Conservation (phyloP, 2,329 filamentous ascomycete species). For the Uncinocarpus reesii region DNA sequence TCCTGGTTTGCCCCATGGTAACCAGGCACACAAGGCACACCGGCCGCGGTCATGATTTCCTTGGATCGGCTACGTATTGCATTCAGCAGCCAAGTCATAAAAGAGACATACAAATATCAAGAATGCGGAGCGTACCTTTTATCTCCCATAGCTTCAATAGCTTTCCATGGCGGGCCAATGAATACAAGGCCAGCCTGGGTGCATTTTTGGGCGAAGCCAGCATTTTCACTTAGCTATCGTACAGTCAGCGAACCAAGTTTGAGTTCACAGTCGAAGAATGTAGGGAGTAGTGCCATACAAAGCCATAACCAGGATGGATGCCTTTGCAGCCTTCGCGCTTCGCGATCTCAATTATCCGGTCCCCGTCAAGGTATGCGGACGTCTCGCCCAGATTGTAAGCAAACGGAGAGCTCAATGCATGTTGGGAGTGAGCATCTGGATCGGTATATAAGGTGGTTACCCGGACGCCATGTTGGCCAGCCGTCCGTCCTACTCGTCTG, state of each 20-base stretch:
- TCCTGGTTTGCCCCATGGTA: conserved; percentile 86
- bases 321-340: conserved; percentile 79
- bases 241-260: background rate
- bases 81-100: background rate
- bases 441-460: conserved; percentile 94
- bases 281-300: conserved; percentile 35
- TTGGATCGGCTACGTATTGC: conserved; percentile 55
- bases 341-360: conserved; percentile 80
- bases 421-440: conserved; percentile 75
- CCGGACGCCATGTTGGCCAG: conserved; percentile 74
- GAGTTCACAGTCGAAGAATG: background rate
- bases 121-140: conserved; percentile 56
- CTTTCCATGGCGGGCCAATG: conserved; percentile 75
- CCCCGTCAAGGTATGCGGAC: conserved; percentile 83
- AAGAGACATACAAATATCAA: too few relatives aligned
- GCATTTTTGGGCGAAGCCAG: conserved; percentile 77
- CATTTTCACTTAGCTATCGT: conserved; percentile 68
- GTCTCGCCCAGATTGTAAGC: conserved; percentile 69
- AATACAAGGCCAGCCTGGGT: conserved; percentile 85
- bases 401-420: conserved; percentile 74
- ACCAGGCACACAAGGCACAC: conserved; percentile 89
- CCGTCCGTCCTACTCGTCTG: conserved; percentile 75
- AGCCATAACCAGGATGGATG: conserved; percentile 93
- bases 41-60: conserved; percentile 92
- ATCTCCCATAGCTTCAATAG: conserved; percentile 76